Conservation (phyloP, 192 early-diverging fungal species). For the Dimargaris xerosporica region DNA sequence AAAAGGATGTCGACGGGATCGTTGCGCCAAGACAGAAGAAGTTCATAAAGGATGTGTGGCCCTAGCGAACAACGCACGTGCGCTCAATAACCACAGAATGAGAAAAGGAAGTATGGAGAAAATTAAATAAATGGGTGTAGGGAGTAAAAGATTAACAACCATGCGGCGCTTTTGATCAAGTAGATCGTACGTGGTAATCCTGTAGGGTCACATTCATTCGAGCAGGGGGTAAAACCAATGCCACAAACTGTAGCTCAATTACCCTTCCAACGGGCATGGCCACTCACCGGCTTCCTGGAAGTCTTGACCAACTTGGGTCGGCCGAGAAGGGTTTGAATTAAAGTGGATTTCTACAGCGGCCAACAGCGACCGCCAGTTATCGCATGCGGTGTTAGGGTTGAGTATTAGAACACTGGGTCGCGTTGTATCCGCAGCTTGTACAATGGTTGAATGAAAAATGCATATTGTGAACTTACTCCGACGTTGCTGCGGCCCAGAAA, state of each 20-base stretch:
- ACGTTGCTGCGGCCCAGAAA: slow-evolving; percentile 34
- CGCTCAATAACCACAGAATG: too few relatives aligned
- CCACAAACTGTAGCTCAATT: slow-evolving; percentile 18
- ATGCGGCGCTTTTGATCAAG: neutral
- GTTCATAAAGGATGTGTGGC: slow-evolving; percentile 1
- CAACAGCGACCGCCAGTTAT: too few relatives aligned
- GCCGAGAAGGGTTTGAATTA: slow-evolving; percentile 25
- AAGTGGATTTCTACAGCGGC: slow-evolving; percentile 31
- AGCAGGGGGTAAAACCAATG: slow-evolving; percentile 20
- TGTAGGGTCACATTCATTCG: neutral
- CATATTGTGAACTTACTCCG: too few relatives aligned
- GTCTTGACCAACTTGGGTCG: slow-evolving; percentile 23
- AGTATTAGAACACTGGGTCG: too few relatives aligned
- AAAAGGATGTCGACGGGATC: slow-evolving; percentile 9
- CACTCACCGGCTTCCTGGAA: slow-evolving; percentile 23
- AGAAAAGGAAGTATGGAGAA: neutral
- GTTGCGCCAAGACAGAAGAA: slow-evolving; percentile 2
- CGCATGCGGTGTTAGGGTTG: too few relatives aligned
- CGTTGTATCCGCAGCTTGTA: too few relatives aligned
- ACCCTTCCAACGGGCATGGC: neutral
- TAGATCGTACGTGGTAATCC: neutral
- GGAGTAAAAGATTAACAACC: neutral
- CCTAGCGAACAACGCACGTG: neutral
- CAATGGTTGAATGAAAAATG: too few relatives aligned
- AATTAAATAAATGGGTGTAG: slow-evolving; percentile 14